Evolutionary conservation across 2,329 filamentous ascomycete genomes (phyloP).

Genomic region (Atkinsonella texensis): DNA sequence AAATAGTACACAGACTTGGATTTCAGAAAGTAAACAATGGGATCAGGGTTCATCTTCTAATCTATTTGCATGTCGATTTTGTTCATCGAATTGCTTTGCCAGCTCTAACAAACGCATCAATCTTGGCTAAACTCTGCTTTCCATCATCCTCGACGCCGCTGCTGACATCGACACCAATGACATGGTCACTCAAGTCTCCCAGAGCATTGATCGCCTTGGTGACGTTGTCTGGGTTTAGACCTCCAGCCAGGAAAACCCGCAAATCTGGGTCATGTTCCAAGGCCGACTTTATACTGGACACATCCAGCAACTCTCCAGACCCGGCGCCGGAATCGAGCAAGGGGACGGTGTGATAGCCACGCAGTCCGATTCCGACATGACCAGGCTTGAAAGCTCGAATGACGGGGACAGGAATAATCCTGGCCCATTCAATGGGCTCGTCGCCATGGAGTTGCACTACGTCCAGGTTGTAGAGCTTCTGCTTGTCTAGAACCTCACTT

Average conservation of each 20-base stretch:
- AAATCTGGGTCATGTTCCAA: constrained; percentile 60
- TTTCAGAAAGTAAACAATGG: too few species aligned
- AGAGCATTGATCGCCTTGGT: constrained; percentile 49
- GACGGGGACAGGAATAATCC: constrained; percentile 81
- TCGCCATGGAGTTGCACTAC: constrained; percentile 86
- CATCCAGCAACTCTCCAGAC: constrained; percentile 67
- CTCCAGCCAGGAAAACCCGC: constrained; percentile 72
- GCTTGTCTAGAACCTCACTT: constrained; percentile 66
- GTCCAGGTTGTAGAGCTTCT: constrained; percentile 66
- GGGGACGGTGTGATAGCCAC: constrained; percentile 74
- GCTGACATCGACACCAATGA: constrained; percentile 83
- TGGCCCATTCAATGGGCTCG: constrained; percentile 87
- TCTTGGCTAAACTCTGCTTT: constrained; percentile 69
- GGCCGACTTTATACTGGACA: constrained; percentile 52
- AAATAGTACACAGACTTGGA: too few species aligned
- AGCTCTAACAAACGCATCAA: constrained; percentile 64
- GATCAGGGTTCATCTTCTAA: neutral
- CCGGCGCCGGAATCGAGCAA: constrained; percentile 81
- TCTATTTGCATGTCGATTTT: neutral
- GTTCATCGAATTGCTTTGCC: constrained; percentile 49
- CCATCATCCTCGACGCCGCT: constrained; percentile 84
- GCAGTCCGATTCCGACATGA: constrained; percentile 56
- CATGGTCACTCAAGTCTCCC: constrained; percentile 45
- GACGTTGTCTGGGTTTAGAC: constrained; percentile 71
- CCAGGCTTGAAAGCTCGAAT: constrained; percentile 73